These are phyloP conservation scores for Stentor roeselii DNA, from an alignment of 73 alveolate species.

Conservation along the genomic window DNA sequence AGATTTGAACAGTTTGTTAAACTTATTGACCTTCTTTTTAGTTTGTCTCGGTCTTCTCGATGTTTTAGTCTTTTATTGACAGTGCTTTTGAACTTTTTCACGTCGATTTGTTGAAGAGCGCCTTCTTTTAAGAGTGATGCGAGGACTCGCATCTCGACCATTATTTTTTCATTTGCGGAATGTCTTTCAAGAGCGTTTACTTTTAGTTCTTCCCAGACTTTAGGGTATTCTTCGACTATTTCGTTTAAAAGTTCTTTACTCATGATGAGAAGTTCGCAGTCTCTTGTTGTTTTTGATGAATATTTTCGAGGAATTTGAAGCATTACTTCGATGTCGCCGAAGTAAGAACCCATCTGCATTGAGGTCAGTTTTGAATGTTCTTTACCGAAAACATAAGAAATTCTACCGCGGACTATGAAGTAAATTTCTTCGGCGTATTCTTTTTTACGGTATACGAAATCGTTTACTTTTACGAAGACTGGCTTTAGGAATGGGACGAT, in stretches of 20 bases:
- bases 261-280: conserved; percentile 37
- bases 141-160: not conserved
- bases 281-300: conserved; percentile 32
- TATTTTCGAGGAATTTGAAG: conserved; percentile 36
- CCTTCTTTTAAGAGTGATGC: not conserved
- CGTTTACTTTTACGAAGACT: conserved; percentile 49
- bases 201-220: conserved; percentile 38
- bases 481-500: conserved; percentile 69
- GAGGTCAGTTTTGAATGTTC: conserved; percentile 34
- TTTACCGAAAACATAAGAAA: conserved; percentile 40
- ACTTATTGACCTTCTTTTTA: not conserved
- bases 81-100: not conserved
- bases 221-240: conserved; percentile 42
- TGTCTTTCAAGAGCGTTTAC: conserved; percentile 40
- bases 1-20: not conserved
- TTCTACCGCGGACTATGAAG: conserved; percentile 66
- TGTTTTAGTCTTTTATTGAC: not conserved
- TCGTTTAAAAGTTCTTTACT: conserved; percentile 30
- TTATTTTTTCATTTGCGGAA: not conserved
- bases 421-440: conserved; percentile 70
- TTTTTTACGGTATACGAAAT: conserved; percentile 51
- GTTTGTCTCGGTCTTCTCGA: conserved; percentile 8
- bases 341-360: conserved; percentile 73
- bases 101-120: not conserved
- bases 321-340: conserved; percentile 73